Evolutionary conservation across 345 rosid genomes (phyloP).

Genomic region (Chamaenerion angustifolium): DNA sequence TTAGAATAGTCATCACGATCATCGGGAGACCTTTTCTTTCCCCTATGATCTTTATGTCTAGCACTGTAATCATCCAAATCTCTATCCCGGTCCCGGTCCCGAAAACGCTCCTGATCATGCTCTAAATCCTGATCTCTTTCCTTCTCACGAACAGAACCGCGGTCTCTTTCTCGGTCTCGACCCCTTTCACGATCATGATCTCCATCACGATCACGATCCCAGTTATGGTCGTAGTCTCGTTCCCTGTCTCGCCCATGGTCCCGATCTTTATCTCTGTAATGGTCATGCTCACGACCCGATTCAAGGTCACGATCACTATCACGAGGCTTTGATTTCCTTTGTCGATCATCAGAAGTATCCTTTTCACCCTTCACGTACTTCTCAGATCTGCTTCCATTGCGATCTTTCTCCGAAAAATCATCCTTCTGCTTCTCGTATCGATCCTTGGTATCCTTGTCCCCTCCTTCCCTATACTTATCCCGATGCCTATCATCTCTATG

Average conservation of each 20-base stretch:
- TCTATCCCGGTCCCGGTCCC: conserved; percentile 20
- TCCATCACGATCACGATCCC: conserved; percentile 19
- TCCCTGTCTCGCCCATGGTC: conserved; percentile 20
- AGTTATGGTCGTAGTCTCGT: conserved; percentile 15
- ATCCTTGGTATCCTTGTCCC: conserved; percentile 40
- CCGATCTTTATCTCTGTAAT: conserved; percentile 22
- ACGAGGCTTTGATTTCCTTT: conserved; percentile 43
- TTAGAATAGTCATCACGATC: conserved; percentile 45
- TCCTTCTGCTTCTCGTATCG: conserved; percentile 54
- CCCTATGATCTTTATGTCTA: conserved; percentile 49
- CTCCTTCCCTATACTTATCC: conserved; percentile 39
- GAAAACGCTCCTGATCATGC: conserved; percentile 22
- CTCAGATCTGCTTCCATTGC: conserved; percentile 34
- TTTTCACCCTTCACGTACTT: conserved; percentile 41
- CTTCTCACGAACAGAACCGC: conserved; percentile 21
- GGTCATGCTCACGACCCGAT: conserved; percentile 14
- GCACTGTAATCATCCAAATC: conserved; percentile 50
- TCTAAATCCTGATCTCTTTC: conserved; percentile 29
- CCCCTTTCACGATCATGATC: conserved; percentile 28
- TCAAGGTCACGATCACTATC: conserved; percentile 38
- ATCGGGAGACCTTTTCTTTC: conserved; percentile 58
- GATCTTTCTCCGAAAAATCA: conserved; percentile 46
- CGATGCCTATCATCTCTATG: conserved; percentile 40
- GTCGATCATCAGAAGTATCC: conserved; percentile 25
- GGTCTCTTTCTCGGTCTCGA: conserved; percentile 21